A percentile compares a stretch with the other conserved stretches of the same genome.
phyloP scores from a whole-genome alignment of 192 early-diverging fungal genomes.

The Entomortierella parvispora region DNA sequence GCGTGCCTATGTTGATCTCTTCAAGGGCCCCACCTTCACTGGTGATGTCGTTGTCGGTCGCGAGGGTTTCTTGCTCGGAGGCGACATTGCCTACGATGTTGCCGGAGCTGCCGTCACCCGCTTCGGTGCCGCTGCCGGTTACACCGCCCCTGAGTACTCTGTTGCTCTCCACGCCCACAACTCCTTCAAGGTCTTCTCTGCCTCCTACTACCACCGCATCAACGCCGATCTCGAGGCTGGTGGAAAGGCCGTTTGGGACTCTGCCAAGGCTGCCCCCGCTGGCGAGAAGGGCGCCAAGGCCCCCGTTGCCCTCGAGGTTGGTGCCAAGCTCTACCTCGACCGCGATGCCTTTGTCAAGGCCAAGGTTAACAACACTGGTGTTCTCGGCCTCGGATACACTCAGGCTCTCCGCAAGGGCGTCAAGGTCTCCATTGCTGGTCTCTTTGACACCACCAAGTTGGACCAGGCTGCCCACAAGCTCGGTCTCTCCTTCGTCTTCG shows the following conservation, averaged over 20 bases:
- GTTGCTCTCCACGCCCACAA: conserved; percentile 91
- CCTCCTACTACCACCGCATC: conserved; percentile 98
- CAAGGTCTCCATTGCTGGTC: conserved; percentile 92
- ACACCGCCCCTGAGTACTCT: conserved; percentile 87
- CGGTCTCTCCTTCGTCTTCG: conserved; percentile 89
- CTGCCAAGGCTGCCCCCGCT: conserved; percentile 57
- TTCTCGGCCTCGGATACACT: conserved; percentile 93
- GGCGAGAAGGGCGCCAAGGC: conserved; percentile 67
- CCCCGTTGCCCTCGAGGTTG: conserved; percentile 86
- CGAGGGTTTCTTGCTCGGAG: conserved; percentile 92
- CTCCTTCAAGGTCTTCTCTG: conserved; percentile 88
- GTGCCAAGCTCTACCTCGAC: conserved; percentile 94
- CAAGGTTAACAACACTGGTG: conserved; percentile 85
- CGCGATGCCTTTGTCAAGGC: conserved; percentile 90
- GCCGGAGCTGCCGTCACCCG: conserved; percentile 84
- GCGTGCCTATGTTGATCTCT: conserved; percentile 88
- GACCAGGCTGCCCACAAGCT: conserved; percentile 96
- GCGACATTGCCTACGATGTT: conserved; percentile 95
- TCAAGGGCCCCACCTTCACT: conserved; percentile 92
- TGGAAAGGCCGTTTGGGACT: conserved; percentile 92
- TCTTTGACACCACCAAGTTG: conserved; percentile 93
- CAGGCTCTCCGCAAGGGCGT: conserved; percentile 93
- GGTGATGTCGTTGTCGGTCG: conserved; percentile 90
- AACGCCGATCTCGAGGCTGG: conserved; percentile 92
- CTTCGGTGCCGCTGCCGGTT: conserved; percentile 91